These are phyloP conservation scores for Diplodia sapinea DNA, from an alignment of 2,329 filamentous ascomycete genomes.

Conservation along the genomic window DNA sequence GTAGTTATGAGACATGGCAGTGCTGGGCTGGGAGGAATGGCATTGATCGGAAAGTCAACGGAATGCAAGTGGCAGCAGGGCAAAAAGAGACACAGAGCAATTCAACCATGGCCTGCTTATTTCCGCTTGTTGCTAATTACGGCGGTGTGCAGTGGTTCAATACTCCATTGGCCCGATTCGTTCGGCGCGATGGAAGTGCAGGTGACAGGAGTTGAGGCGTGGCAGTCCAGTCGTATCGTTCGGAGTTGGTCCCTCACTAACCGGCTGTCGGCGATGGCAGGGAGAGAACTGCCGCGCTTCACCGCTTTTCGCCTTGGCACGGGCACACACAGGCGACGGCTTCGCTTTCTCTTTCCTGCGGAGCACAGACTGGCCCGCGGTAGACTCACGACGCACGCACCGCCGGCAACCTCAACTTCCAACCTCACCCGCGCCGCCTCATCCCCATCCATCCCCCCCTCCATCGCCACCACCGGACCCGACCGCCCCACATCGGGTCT, in stretches of 20 bases:
- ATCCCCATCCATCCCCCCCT: conserved; percentile 4
- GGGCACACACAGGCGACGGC: not conserved
- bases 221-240: not conserved
- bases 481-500: not conserved
- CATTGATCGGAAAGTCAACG: not conserved
- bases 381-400: conserved; percentile 3
- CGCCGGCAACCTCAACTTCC: conserved; percentile 22
- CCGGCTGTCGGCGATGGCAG: not conserved
- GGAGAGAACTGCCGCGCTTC: conserved; percentile 11
- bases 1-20: conserved; percentile 1
- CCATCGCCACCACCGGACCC: not conserved
- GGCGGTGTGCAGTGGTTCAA: not conserved
- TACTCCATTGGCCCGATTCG: conserved; percentile 7
- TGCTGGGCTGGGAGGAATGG: not conserved
- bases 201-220: not conserved
- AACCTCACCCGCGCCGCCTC: conserved; percentile 8
- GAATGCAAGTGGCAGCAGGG: not conserved
- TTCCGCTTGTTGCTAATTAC: not conserved
- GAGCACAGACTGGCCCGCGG: not conserved
- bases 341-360: not conserved
- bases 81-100: not conserved
- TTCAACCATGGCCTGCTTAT: not conserved
- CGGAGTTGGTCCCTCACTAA: too few relatives aligned
- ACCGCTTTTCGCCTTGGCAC: conserved; percentile 10
- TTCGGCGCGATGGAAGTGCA: not conserved